These are phyloP conservation scores for Inosperma sp. DNA, from an alignment of 768 basidiomycete genomes.

Conservation along the genomic window DNA sequence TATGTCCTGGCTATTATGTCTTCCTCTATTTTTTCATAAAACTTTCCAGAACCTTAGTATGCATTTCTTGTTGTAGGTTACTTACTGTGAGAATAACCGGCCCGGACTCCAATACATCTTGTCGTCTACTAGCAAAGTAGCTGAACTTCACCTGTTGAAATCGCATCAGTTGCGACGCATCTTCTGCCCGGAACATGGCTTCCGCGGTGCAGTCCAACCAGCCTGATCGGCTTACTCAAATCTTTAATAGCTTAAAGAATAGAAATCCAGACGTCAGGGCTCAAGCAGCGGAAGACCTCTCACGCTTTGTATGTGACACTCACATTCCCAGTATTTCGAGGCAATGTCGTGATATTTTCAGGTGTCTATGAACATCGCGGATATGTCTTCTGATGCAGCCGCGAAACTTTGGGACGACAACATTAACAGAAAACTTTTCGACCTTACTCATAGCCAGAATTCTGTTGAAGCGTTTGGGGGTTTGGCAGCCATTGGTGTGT, in stretches of 20 bases:
- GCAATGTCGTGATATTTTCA: conserved; percentile 24
- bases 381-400: conserved; percentile 78
- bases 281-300: conserved; percentile 66
- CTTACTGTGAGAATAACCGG: too few relatives aligned
- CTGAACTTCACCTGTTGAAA: neutral
- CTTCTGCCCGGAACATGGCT: conserved; percentile 47
- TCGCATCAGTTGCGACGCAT: conserved; percentile 5
- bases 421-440: conserved; percentile 74
- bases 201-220: conserved; percentile 53
- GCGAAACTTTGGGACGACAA: conserved; percentile 83
- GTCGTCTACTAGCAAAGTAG: neutral
- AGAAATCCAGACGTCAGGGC: conserved; percentile 59
- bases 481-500: conserved; percentile 78
- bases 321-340: conserved; percentile 7
- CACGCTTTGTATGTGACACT: conserved; percentile 67
- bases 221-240: conserved; percentile 56
- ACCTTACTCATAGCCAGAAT: conserved; percentile 78
- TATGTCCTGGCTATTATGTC: neutral
- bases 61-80: too few relatives aligned
- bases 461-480: conserved; percentile 81
- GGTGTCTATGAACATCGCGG: conserved; percentile 70
- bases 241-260: conserved; percentile 64
- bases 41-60: too few relatives aligned
- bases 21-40: neutral
- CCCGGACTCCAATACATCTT: neutral